These are phyloP conservation scores for Penicillium sp. DNA, from an alignment of 2,329 filamentous ascomycete species.

Conservation along the genomic window DNA sequence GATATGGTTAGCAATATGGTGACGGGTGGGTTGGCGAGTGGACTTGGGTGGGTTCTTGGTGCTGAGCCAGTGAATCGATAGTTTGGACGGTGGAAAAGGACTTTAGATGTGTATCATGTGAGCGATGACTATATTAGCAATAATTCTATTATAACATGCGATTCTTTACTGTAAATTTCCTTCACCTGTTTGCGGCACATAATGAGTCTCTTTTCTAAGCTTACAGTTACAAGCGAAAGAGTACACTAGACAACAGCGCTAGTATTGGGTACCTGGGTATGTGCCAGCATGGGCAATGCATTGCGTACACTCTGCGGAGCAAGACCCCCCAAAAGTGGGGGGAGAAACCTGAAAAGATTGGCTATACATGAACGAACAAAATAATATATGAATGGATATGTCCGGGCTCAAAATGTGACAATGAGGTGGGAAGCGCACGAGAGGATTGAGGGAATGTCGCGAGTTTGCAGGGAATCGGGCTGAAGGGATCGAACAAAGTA, in stretches of 20 bases:
- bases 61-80: conserved; percentile 44
- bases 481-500: conserved; percentile 16
- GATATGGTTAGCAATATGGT: conserved; percentile 63
- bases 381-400: conserved; percentile 19
- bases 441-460: conserved; percentile 7
- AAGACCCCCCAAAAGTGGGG: no score
- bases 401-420: conserved; percentile 19
- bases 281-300: background rate
- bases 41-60: conserved; percentile 65
- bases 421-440: conserved; percentile 3
- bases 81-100: background rate
- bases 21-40: conserved; percentile 60
- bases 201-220: background rate
- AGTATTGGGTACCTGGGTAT: background rate
- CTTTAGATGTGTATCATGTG: conserved; percentile 8
- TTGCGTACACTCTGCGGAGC: background rate
- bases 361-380: conserved; percentile 4
- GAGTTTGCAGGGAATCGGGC: background rate
- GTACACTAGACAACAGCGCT: background rate
- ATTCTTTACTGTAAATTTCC: background rate
- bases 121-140: conserved; percentile 10
- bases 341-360: background rate
- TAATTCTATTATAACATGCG: background rate
- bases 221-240: background rate
- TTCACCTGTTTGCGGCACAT: background rate